These are phyloP conservation scores for Aspergillus chevalieri DNA, from an alignment of 2,329 filamentous ascomycete species.

Conservation along the genomic window DNA sequence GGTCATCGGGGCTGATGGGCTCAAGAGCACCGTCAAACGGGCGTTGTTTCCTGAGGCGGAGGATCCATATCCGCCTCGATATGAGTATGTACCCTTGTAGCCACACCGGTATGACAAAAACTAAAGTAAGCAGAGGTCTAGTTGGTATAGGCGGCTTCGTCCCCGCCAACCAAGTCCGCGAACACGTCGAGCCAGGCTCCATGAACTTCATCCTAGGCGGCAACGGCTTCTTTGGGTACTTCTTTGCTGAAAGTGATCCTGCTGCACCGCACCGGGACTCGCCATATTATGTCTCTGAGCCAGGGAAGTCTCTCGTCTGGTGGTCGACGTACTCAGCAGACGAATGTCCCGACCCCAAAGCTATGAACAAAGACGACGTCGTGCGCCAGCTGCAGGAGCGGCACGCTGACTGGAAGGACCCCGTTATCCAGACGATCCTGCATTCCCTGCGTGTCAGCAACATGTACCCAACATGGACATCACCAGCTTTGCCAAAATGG, in stretches of 20 bases:
- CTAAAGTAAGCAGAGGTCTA: conserved; percentile 25
- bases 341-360: conserved; percentile 26
- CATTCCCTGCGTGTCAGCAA: conserved; percentile 32
- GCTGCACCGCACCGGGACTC: conserved; percentile 18
- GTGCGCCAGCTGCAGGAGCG: conserved; percentile 33
- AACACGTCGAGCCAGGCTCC: conserved; percentile 27
- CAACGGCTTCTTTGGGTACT: conserved; percentile 49
- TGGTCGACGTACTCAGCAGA: conserved; percentile 42
- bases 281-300: conserved; percentile 19
- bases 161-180: conserved; percentile 20
- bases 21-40: conserved; percentile 31
- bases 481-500: conserved; percentile 45
- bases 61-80: conserved; percentile 33
- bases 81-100: conserved; percentile 27
- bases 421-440: conserved; percentile 39
- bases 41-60: conserved; percentile 32
- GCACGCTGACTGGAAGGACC: conserved; percentile 43
- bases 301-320: conserved; percentile 35
- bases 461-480: conserved; percentile 47
- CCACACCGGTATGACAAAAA: neutral
- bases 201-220: conserved; percentile 43
- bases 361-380: conserved; percentile 25
- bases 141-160: conserved; percentile 45
- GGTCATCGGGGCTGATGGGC: conserved; percentile 39
- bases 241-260: conserved; percentile 24